Base-by-base conservation (phyloP, 2,329 filamentous ascomycete genomes). In the Fusarium pseudoanthophilum region DNA sequence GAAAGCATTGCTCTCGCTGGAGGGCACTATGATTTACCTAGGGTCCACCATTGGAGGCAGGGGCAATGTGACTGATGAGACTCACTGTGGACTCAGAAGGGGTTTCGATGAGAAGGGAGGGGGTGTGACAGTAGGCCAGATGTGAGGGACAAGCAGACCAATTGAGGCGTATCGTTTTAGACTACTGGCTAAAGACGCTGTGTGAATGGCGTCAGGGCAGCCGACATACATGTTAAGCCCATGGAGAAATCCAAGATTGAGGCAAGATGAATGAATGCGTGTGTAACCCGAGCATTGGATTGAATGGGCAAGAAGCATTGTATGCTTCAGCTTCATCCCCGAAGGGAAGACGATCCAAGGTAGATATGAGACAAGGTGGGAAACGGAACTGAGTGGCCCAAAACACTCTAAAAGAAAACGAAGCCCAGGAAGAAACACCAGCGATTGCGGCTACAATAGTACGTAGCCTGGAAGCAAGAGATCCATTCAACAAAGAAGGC, bases 111-210 rank as follows among this genome's bases (percentile, higher is more conserved):
- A 42, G 56, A 60, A 67, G 61, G 71, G 64, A 75, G 69, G 67
- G 70, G 69, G 74, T 73, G 72, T 58, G 18, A 48, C 11, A 30
- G 24, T 28, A 40, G 34, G 28, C 51, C 36, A 56, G 42, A 64
- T 67, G 59, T 65, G 64, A 76, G 67, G 69, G 40, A 53, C 36
- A 69, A 37, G 62, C 67, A 75, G 63, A 64, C 66, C 64, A 77
- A 76, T 71, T 75, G 74, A 77, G 75, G 75, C 75, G 72, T 65
- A 68, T 69, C 57, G 70, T 65, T 75, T 72, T 70, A 75, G 65
- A 67, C 72, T 73, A 69, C 49, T 57, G 69, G 46, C 68, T 72
- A 74, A 53, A 69, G 67, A 69, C 59, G 71, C 67, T 42, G 52
- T 69, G 56, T 69, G 69, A 68, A 72, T 75, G 72, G 72, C 72